These are phyloP conservation scores for Lasiodiplodia sp. DNA, from an alignment of 2,329 filamentous ascomycete species.

Conservation along the genomic window DNA sequence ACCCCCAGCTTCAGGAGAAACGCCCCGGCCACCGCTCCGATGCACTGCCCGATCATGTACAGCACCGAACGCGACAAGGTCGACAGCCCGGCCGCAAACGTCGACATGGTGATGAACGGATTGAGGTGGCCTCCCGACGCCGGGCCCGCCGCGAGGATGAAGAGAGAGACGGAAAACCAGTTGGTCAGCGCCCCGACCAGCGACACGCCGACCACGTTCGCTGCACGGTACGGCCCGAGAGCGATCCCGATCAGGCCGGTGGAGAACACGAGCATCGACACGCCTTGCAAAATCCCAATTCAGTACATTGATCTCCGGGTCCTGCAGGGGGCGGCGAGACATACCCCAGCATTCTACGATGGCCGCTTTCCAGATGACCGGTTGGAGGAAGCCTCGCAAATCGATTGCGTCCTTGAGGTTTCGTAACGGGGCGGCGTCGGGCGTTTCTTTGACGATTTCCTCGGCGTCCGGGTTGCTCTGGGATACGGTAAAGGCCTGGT, in stretches of 20 bases:
- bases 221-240: background rate
- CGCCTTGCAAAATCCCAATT: background rate
- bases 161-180: constrained; percentile 52
- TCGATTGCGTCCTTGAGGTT: background rate
- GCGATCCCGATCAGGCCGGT: background rate
- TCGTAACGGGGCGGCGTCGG: background rate
- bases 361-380: background rate
- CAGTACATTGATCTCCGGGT: too few relatives aligned
- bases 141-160: constrained; percentile 59
- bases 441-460: background rate
- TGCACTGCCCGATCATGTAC: constrained; percentile 56
- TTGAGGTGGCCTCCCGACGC: constrained; percentile 60
- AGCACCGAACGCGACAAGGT: constrained; percentile 57
- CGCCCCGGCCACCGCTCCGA: constrained; percentile 55
- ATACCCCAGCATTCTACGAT: background rate
- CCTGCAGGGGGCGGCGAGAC: background rate
- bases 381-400: background rate
- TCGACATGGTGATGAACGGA: constrained; percentile 61
- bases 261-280: background rate
- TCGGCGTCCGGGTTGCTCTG: background rate
- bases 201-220: background rate
- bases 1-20: constrained; percentile 48
- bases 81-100: constrained; percentile 59
- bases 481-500: background rate
- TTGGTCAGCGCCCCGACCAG: constrained; percentile 37